Evolutionary conservation across 495 filamentous ascomycete species (phyloP).

Genomic region (Penicillium simplicissimum): DNA sequence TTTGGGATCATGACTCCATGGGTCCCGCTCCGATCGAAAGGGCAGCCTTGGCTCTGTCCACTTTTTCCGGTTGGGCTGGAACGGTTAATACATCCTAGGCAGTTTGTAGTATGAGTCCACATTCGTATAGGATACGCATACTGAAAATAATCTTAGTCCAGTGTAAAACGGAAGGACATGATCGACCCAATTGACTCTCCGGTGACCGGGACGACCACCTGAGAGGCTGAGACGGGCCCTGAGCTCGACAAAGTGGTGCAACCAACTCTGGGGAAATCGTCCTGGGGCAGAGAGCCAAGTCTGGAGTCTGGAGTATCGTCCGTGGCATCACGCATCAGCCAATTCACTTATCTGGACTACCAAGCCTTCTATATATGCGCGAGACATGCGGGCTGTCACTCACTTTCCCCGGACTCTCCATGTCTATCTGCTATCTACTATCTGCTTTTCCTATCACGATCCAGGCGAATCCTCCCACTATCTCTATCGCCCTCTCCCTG

Average conservation of each 20-base stretch:
- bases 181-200: not conserved
- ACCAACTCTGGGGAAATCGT: not conserved
- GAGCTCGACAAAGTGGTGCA: not conserved
- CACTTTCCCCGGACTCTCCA: not conserved
- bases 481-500: not conserved
- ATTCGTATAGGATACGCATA: not conserved
- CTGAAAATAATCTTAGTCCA: too few relatives aligned
- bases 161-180: not conserved
- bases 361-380: not conserved
- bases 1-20: not conserved
- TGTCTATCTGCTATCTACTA: not conserved
- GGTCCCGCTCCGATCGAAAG: conserved; percentile 1
- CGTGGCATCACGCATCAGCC: not conserved
- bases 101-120: not conserved
- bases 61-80: not conserved
- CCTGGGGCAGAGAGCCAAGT: not conserved
- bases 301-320: not conserved
- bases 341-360: not conserved
- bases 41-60: not conserved
- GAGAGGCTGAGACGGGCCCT: too few relatives aligned
- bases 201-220: not conserved
- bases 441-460: not conserved
- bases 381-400: not conserved
- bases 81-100: not conserved
- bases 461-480: not conserved